A percentile compares a stretch with the other conserved stretches of the same genome.
phyloP scores from a whole-genome alignment of 805 yeast species.

The Wickerhamiella domercqiae region DNA sequence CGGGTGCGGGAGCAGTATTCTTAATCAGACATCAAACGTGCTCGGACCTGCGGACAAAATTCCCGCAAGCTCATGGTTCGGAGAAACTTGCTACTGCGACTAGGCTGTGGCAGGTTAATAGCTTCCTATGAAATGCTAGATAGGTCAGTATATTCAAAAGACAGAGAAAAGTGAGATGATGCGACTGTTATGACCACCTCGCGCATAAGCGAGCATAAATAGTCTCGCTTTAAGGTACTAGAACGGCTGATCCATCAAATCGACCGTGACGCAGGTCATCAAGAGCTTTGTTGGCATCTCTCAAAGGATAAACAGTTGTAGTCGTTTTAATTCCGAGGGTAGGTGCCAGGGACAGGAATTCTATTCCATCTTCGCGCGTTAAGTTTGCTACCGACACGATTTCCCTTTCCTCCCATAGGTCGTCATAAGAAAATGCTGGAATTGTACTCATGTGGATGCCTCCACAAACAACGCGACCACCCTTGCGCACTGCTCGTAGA shows the following conservation, averaged over 20 bases:
- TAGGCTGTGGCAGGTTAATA: too few species aligned
- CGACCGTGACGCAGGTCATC: constrained; percentile 2
- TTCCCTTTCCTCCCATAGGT: constrained; percentile 2
- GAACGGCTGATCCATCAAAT: constrained; percentile 1
- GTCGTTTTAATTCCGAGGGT: background rate
- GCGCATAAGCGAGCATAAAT: too few species aligned
- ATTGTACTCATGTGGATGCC: constrained; percentile 2
- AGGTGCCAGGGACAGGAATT: background rate
- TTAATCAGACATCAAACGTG: too few species aligned
- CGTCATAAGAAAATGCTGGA: constrained; percentile 1
- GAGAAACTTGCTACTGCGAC: too few species aligned
- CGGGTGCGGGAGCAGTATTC: too few species aligned
- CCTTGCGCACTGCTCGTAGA: background rate
- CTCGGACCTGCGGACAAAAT: too few species aligned
- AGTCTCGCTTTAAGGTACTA: background rate
- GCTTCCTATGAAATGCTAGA: too few species aligned
- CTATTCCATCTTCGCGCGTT: constrained; percentile 2
- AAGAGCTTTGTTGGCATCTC: constrained; percentile 1
- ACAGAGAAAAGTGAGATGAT: too few species aligned
- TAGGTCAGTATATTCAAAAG: too few species aligned
- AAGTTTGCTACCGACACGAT: constrained; percentile 2
- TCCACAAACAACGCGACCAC: constrained; percentile 1
- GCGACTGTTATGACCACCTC: too few species aligned
- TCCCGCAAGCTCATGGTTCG: too few species aligned
- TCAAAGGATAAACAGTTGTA: background rate